Evolutionary conservation across 192 early-diverging fungal species (phyloP).

Genomic region (Rhizophagus sp.): DNA sequence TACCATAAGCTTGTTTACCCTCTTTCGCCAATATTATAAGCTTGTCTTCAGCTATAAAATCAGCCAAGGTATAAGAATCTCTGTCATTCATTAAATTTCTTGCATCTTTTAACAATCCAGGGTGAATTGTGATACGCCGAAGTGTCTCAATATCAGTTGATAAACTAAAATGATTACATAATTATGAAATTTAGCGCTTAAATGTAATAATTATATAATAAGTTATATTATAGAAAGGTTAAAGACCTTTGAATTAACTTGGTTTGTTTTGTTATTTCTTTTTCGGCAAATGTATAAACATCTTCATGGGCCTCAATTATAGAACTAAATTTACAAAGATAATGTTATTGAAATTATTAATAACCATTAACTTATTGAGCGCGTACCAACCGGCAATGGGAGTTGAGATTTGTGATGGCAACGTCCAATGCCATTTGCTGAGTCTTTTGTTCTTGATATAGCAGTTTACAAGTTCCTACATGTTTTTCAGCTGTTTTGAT

Average conservation of each 20-base stretch:
- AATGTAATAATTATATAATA: background rate
- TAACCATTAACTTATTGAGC: background rate
- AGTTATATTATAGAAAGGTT: background rate
- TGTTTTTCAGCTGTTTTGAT: constrained; percentile 41
- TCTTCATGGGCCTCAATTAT: constrained; percentile 43
- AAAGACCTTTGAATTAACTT: constrained; percentile 40
- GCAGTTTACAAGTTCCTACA: constrained; percentile 39
- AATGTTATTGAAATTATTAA: background rate
- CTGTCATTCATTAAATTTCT: background rate
- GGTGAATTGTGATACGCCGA: constrained; percentile 49
- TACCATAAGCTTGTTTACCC: constrained; percentile 4
- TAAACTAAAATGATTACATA: constrained; percentile 28
- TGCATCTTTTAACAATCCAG: constrained; percentile 35
- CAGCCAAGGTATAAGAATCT: constrained; percentile 1
- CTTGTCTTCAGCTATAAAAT: constrained; percentile 1
- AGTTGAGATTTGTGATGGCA: constrained; percentile 51
- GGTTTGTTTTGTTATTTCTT: constrained; percentile 42
- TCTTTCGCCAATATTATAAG: constrained; percentile 4
- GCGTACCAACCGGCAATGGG: constrained; percentile 39
- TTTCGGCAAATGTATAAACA: constrained; percentile 43
- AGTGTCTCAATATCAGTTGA: constrained; percentile 45
- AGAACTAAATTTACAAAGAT: constrained; percentile 34
- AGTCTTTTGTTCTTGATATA: constrained; percentile 47
- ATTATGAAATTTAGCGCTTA: background rate
- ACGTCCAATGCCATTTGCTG: constrained; percentile 55